Evolutionary conservation across 225 moss, liverwort and hornwort species (phyloP).

Genomic region (Physcomitrium patens): DNA sequence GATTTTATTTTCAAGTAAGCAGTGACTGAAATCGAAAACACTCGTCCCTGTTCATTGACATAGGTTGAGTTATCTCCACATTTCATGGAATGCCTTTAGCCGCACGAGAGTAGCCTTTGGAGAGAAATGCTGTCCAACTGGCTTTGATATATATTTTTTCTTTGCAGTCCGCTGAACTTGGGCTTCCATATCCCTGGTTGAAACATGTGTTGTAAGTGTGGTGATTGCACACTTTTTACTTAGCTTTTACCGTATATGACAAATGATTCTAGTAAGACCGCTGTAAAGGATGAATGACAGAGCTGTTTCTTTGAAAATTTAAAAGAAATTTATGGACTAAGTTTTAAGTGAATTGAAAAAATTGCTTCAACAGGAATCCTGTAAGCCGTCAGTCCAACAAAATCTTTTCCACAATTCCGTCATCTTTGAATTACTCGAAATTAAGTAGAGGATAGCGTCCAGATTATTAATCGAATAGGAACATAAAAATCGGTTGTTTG

Average conservation of each 20-base stretch:
- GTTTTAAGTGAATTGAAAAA: too few relatives aligned
- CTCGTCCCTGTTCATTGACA: constrained; percentile 26
- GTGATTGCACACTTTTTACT: background rate
- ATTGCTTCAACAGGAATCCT: too few relatives aligned
- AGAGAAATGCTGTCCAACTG: constrained; percentile 10
- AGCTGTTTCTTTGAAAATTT: too few relatives aligned
- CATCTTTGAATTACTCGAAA: background rate
- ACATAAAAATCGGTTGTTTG: background rate
- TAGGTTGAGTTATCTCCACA: constrained; percentile 5
- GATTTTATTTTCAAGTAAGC: constrained; percentile 24
- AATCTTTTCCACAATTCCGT: background rate
- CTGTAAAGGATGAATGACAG: background rate
- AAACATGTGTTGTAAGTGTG: constrained; percentile 18
- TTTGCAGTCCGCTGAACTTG: constrained; percentile 10
- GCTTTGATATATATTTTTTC: background rate
- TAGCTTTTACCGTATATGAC: constrained; percentile 12
- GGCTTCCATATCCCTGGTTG: constrained; percentile 15
- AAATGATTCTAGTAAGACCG: background rate
- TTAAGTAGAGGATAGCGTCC: background rate
- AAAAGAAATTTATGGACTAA: too few relatives aligned
- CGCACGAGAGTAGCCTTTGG: background rate
- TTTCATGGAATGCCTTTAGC: background rate
- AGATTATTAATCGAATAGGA: background rate
- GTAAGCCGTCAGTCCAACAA: too few relatives aligned
- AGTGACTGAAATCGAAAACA: constrained; percentile 14